These are phyloP conservation scores for Ilex asprella DNA, from an alignment of 257 asterid species.

Conservation along the genomic window DNA sequence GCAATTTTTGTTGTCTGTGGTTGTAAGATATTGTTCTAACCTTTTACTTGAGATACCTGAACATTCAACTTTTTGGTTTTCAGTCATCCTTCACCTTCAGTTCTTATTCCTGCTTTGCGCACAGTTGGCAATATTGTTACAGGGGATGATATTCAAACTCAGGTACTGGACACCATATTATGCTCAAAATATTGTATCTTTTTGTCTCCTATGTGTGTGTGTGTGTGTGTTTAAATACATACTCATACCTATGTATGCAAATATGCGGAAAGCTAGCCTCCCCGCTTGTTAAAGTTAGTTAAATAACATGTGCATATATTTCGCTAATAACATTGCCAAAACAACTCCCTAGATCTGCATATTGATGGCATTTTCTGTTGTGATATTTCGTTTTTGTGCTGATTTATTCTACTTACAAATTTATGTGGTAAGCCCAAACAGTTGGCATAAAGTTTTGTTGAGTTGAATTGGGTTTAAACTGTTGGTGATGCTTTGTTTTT, in stretches of 20 bases:
- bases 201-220: not conserved
- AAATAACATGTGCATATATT: too few species aligned
- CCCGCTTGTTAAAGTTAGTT: too few species aligned
- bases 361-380: too few species aligned
- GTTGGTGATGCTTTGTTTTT: too few species aligned
- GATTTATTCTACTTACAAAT: too few species aligned
- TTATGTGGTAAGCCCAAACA: too few species aligned
- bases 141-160: slow-evolving; percentile 90
- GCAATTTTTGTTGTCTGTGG: not conserved
- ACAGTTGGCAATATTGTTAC: slow-evolving; percentile 93
- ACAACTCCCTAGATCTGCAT: too few species aligned
- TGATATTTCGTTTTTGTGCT: too few species aligned
- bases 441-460: too few species aligned
- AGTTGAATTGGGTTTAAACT: too few species aligned
- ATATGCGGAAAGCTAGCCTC: too few species aligned
- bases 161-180: slow-evolving; percentile 33
- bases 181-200: not conserved
- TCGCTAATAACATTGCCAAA: too few species aligned
- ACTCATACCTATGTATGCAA: not conserved
- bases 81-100: slow-evolving; percentile 83
- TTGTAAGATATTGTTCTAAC: not conserved
- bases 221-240: not conserved
- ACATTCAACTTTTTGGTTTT: slow-evolving; percentile 15
- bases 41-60: slow-evolving; percentile 7
- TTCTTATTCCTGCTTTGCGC: slow-evolving; percentile 83